Evolutionary conservation across 1,284 basidiomycete genomes (phyloP).

Genomic region (Moesziomyces sp.): DNA sequence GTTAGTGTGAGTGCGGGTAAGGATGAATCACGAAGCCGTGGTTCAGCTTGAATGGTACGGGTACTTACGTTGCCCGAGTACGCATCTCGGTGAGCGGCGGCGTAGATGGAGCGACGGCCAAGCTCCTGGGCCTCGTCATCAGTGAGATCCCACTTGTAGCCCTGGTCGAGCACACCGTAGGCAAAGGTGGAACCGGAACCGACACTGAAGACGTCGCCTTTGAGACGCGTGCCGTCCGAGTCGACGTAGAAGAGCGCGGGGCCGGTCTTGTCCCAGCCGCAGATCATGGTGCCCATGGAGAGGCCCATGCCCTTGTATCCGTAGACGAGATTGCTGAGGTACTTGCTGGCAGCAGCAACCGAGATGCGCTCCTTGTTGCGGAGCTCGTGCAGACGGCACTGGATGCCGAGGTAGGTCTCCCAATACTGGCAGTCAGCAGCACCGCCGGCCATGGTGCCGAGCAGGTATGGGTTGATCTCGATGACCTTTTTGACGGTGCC

Average conservation of each 20-base stretch:
- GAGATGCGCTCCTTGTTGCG: constrained; percentile 97
- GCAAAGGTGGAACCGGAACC: constrained; percentile 98
- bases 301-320: constrained; percentile 99
- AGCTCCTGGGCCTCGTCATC: constrained; percentile 96
- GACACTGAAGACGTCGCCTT: constrained; percentile 96
- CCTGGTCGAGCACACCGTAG: constrained; percentile 97
- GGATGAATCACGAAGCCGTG: neutral
- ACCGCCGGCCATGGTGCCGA: constrained; percentile 99
- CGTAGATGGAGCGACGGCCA: constrained; percentile 92
- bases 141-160: constrained; percentile 90
- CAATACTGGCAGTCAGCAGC: constrained; percentile 72
- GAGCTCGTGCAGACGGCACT: constrained; percentile 95
- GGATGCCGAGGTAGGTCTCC: constrained; percentile 92
- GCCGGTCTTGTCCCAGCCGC: constrained; percentile 99
- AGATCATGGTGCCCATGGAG: constrained; percentile 99
- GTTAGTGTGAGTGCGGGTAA: neutral
- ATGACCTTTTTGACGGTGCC: constrained; percentile 76
- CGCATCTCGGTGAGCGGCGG: constrained; percentile 91
- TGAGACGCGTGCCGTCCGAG: constrained; percentile 93
- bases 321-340: constrained; percentile 96
- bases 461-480: constrained; percentile 97
- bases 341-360: constrained; percentile 97
- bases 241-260: constrained; percentile 99
- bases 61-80: constrained; percentile 79
- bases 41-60: neutral